These are phyloP conservation scores for Echium plantagineum DNA, from an alignment of 257 asterid genomes.

Conservation along the genomic window DNA sequence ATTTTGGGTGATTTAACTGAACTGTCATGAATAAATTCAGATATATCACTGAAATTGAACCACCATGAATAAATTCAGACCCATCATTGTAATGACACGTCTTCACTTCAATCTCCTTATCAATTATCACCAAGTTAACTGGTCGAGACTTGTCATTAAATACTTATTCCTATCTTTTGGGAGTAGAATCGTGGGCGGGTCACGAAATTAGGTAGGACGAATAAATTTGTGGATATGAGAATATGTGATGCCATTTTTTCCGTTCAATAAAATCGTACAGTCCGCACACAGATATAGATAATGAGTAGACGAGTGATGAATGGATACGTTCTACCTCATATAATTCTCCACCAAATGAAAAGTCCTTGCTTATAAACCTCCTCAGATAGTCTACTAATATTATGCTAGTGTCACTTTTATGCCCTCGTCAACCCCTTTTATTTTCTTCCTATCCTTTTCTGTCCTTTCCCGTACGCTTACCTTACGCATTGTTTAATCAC, in stretches of 20 bases:
- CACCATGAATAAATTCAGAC: no score
- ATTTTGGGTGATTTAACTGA: no score
- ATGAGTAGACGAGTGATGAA: no score
- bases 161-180: neutral
- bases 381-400: conserved; percentile 9
- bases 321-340: conserved; percentile 73
- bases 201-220: neutral
- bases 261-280: conserved; percentile 30
- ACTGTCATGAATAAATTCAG: no score
- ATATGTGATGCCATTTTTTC: neutral
- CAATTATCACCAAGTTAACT: no score
- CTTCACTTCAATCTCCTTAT: no score
- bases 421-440: conserved; percentile 26
- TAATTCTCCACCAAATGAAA: conserved; percentile 67
- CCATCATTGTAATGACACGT: no score
- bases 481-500: conserved; percentile 4
- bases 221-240: neutral
- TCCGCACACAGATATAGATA: conserved; percentile 30
- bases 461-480: conserved; percentile 56
- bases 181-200: no score
- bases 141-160: no score
- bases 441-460: conserved; percentile 8
- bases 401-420: no score
- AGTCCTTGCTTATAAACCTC: conserved; percentile 20
- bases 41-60: no score